These are phyloP conservation scores for Cercospora sojina DNA, from an alignment of 2,329 filamentous ascomycete species.

Conservation along the genomic window DNA sequence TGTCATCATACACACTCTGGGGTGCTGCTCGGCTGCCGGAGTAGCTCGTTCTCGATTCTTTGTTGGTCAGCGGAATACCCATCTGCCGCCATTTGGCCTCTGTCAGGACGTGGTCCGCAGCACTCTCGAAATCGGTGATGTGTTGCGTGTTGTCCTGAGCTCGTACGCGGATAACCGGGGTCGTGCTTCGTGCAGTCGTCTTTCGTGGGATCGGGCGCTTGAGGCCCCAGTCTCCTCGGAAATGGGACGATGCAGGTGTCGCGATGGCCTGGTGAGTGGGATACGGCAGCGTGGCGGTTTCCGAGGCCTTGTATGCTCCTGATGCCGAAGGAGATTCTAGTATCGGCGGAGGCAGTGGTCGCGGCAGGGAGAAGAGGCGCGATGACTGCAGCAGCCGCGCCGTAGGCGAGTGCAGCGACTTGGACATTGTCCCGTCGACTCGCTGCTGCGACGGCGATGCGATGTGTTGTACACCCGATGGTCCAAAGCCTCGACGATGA, in stretches of 20 bases:
- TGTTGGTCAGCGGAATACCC: slow-evolving; percentile 65
- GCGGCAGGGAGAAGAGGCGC: slow-evolving; percentile 83
- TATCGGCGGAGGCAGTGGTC: slow-evolving; percentile 65
- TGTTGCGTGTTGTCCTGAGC: slow-evolving; percentile 82
- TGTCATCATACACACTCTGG: slow-evolving; percentile 44
- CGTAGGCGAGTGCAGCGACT: slow-evolving; percentile 54
- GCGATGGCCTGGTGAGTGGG: slow-evolving; percentile 83
- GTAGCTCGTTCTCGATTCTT: slow-evolving; percentile 29
- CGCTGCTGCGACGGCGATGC: background rate
- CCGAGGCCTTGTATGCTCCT: slow-evolving; percentile 56
- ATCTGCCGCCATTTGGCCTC: slow-evolving; percentile 85
- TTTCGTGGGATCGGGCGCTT: slow-evolving; percentile 79
- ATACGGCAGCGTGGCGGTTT: slow-evolving; percentile 70
- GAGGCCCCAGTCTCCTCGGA: slow-evolving; percentile 85
- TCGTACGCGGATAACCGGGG: slow-evolving; percentile 73
- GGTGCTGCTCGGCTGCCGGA: slow-evolving; percentile 14
- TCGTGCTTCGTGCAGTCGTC: slow-evolving; percentile 65
- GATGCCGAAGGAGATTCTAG: slow-evolving; percentile 47
- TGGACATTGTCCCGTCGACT: slow-evolving; percentile 35
- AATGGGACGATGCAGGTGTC: slow-evolving; percentile 69
- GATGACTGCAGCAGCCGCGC: slow-evolving; percentile 76
- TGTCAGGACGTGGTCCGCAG: slow-evolving; percentile 76
- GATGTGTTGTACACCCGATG: background rate
- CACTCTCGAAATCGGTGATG: slow-evolving; percentile 83
- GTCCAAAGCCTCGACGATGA: background rate